A percentile compares a stretch with the other conserved stretches of the same genome.
phyloP scores from a whole-genome alignment of 1,284 basidiomycete species.

The Puccinia coronata region DNA sequence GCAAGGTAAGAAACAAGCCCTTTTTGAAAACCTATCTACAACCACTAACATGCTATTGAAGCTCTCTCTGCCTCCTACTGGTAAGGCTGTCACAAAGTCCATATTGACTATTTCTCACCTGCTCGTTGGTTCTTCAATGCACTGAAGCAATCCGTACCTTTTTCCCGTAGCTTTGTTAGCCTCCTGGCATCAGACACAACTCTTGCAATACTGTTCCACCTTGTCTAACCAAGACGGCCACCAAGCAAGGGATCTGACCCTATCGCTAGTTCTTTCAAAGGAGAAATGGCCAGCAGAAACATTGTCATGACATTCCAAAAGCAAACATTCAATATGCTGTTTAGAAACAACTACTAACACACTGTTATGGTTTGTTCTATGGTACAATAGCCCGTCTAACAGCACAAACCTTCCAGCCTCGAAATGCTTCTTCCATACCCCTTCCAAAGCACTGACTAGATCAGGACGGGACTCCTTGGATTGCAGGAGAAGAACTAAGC shows the following conservation, averaged over 20 bases:
- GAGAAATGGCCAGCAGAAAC: conserved; percentile 7
- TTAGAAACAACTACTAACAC: neutral
- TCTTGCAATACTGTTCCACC: neutral
- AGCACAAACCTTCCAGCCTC: neutral
- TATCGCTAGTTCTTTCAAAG: neutral
- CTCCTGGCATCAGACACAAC: neutral
- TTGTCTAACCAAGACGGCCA: neutral
- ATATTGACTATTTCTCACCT: no score
- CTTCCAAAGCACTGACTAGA: neutral
- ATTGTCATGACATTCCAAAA: conserved; percentile 14
- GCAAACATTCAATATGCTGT: neutral
- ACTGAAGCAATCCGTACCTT: neutral
- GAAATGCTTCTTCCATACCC: neutral
- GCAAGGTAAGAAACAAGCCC: conserved; percentile 1
- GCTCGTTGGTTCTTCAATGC: no score
- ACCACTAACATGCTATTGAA: neutral
- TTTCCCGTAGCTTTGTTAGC: neutral
- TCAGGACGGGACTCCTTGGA: no score
- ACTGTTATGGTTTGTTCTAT: neutral
- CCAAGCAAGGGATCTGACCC: neutral
- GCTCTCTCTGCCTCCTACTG: neutral
- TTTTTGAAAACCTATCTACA: conserved; percentile 21
- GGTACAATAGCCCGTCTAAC: neutral
- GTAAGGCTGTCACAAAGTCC: neutral
- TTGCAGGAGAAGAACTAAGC: no score